A percentile compares a stretch with the other conserved stretches of the same genome.
phyloP scores from a whole-genome alignment of 805 yeast species.

The Candida peoriensis region DNA sequence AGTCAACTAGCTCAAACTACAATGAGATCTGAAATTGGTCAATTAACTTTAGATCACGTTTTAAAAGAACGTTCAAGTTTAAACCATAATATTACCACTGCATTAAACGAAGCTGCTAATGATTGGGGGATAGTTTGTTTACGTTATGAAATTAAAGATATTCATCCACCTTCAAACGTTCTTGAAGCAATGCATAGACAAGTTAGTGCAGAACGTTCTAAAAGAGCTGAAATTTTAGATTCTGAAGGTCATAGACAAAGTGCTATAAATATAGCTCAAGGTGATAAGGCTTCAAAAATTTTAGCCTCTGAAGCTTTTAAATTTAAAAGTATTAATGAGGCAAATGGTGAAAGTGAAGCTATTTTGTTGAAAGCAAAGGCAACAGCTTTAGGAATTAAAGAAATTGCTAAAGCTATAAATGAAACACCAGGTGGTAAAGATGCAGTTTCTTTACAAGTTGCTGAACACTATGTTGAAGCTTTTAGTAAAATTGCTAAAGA shows the following conservation, averaged over 20 bases:
- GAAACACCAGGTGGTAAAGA: conserved; percentile 67
- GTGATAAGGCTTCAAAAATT: conserved; percentile 65
- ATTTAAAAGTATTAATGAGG: conserved; percentile 57
- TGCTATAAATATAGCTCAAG: conserved; percentile 79
- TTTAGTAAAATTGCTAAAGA: conserved; percentile 82
- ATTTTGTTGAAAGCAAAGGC: conserved; percentile 63
- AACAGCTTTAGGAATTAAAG: conserved; percentile 63
- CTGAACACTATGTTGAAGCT: conserved; percentile 78
- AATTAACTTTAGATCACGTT: conserved; percentile 72
- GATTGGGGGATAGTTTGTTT: conserved; percentile 85
- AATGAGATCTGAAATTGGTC: conserved; percentile 87
- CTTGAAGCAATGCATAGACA: conserved; percentile 90
- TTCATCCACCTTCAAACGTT: conserved; percentile 81
- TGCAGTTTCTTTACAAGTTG: conserved; percentile 75
- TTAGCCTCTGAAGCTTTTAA: conserved; percentile 71
- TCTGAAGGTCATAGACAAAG: conserved; percentile 80
- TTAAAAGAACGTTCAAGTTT: conserved; percentile 70
- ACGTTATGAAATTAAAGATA: conserved; percentile 83
- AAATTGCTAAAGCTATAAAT: conserved; percentile 61
- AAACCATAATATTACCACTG: conserved; percentile 68
- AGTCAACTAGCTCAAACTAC: conserved; percentile 86
- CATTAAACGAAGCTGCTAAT: conserved; percentile 76
- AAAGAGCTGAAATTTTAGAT: conserved; percentile 82
- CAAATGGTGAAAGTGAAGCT: conserved; percentile 73
- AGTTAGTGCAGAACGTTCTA: conserved; percentile 81